A percentile compares a stretch with the other conserved stretches of the same genome.
phyloP scores from a whole-genome alignment of 2,329 filamentous ascomycete species.

The Apiospora hydei region DNA sequence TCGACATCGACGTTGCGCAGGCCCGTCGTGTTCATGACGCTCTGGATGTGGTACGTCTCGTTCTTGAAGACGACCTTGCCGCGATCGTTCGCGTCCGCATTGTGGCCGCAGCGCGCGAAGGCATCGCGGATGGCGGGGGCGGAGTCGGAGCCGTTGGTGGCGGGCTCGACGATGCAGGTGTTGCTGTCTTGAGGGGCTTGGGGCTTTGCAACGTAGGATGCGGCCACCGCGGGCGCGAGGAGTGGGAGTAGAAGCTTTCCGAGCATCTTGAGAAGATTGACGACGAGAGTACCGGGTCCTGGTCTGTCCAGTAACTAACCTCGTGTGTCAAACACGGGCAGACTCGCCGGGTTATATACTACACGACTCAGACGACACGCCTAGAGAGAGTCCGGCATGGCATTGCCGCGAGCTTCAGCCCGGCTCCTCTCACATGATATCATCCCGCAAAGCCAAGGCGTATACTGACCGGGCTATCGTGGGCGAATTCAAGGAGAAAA shows the following conservation, averaged over 20 bases:
- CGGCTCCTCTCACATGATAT: neutral
- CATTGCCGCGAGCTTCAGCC: neutral
- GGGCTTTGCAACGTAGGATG: neutral
- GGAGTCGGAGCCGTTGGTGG: slow-evolving; percentile 33
- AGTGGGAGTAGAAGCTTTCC: neutral
- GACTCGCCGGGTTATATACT: neutral
- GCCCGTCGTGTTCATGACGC: slow-evolving; percentile 52
- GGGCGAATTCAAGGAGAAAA: neutral
- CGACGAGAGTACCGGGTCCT: neutral
- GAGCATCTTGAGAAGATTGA: neutral
- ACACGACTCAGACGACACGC: neutral
- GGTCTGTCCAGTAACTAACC: neutral
- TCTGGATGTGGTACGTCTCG: slow-evolving; percentile 52
- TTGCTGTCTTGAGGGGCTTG: neutral
- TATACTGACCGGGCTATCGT: neutral
- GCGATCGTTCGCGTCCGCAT: slow-evolving; percentile 23
- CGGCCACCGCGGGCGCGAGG: neutral
- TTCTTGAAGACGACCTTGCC: slow-evolving; percentile 51
- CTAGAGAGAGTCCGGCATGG: neutral
- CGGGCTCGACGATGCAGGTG: slow-evolving; percentile 39
- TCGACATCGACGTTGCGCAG: slow-evolving; percentile 53
- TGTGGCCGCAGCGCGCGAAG: slow-evolving; percentile 49
- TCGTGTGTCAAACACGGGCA: neutral
- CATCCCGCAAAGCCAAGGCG: neutral
- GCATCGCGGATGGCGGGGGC: slow-evolving; percentile 55